phyloP scores from a whole-genome alignment of 768 basidiomycete species.

The Leccinum incarnatum region DNA sequence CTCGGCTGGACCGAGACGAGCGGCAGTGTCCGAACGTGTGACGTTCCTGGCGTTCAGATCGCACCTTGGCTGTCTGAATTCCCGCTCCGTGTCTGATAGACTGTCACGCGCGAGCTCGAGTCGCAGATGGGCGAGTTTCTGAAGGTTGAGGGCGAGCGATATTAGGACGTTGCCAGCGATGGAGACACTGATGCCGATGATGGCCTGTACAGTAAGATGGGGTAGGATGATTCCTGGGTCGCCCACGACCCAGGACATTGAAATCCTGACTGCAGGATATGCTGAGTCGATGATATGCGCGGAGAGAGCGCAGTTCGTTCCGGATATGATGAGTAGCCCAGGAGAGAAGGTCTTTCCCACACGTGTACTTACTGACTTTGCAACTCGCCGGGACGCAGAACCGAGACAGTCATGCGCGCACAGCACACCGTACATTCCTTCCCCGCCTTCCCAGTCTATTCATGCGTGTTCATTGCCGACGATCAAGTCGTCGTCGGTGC shows the following conservation, averaged over 20 bases:
- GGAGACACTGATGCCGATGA: slow-evolving; percentile 80
- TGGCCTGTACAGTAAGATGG: slow-evolving; percentile 50
- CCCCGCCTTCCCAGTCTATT: slow-evolving; percentile 85
- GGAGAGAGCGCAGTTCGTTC: background rate
- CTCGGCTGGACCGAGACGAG: slow-evolving; percentile 7
- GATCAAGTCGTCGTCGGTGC: slow-evolving; percentile 79
- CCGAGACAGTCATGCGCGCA: slow-evolving; percentile 57
- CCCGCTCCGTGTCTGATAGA: slow-evolving; percentile 11
- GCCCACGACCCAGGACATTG: slow-evolving; percentile 18
- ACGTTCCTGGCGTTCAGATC: background rate
- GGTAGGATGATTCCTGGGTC: slow-evolving; percentile 45
- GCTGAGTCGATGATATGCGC: background rate
- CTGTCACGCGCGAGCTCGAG: slow-evolving; percentile 43
- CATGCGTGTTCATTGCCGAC: slow-evolving; percentile 74
- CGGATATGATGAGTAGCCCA: background rate
- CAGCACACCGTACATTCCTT: slow-evolving; percentile 77
- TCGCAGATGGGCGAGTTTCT: slow-evolving; percentile 86
- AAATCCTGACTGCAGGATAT: background rate
- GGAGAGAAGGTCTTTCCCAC: slow-evolving; percentile 23
- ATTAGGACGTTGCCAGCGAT: slow-evolving; percentile 86
- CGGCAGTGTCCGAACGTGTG: background rate
- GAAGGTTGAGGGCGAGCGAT: slow-evolving; percentile 85
- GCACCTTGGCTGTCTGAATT: slow-evolving; percentile 5
- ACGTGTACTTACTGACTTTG: background rate
- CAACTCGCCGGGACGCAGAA: background rate